Conservation (phyloP, 768 basidiomycete species). For the Mycena amicta region DNA sequence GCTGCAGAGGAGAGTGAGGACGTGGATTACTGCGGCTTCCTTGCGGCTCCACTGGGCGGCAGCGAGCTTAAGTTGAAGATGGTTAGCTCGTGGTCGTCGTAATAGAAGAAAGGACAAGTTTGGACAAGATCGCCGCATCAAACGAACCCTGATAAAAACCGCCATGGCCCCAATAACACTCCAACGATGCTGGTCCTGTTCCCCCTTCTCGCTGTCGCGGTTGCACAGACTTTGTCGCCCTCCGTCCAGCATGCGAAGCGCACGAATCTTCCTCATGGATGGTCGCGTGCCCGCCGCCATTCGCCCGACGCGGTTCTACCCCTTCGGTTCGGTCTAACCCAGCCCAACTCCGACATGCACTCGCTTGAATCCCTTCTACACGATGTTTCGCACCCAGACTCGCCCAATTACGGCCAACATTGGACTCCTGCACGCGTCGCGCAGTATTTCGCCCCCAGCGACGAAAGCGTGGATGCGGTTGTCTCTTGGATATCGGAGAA, state of each 20-base stretch:
- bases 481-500: conserved; percentile 44
- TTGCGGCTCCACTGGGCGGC: not conserved
- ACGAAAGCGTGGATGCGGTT: conserved; percentile 44
- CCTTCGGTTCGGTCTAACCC: conserved; percentile 50
- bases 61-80: not conserved
- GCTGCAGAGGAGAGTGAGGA: no score
- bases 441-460: conserved; percentile 47
- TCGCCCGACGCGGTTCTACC: conserved; percentile 41
- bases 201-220: conserved; percentile 5
- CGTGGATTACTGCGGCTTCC: not conserved
- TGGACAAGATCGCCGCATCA: no score
- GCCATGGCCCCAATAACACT: not conserved
- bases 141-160: not conserved
- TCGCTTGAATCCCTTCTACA: conserved; percentile 46
- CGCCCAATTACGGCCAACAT: conserved; percentile 52
- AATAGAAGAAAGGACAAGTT: not conserved
- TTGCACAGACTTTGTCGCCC: conserved; percentile 32
- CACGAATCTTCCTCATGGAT: conserved; percentile 40
- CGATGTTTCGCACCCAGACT: conserved; percentile 54
- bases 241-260: conserved; percentile 47
- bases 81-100: not conserved
- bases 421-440: conserved; percentile 47
- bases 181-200: conserved; percentile 15
- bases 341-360: conserved; percentile 43
- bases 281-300: conserved; percentile 41